A percentile compares a stretch with the other conserved stretches of the same genome.
These are phyloP conservation scores for Penicillium cataractarum DNA, from an alignment of 495 filamentous ascomycete species.

Conservation along the genomic window DNA sequence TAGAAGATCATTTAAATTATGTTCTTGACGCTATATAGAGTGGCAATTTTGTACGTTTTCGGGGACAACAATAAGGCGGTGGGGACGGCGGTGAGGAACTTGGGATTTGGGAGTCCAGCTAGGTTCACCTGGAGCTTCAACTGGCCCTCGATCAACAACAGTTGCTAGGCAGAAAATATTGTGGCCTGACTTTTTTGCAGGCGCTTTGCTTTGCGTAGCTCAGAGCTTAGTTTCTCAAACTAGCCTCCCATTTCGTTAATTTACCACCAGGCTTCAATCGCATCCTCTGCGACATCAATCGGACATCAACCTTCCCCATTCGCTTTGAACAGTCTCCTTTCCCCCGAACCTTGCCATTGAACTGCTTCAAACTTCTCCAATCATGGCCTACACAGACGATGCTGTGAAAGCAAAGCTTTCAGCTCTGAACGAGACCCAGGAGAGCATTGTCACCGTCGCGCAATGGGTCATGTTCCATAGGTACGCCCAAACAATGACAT, in stretches of 20 bases:
- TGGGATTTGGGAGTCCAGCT: constrained; percentile 24
- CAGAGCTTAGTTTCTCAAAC: neutral
- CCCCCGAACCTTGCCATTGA: too few relatives aligned
- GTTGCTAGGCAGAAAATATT: constrained; percentile 1
- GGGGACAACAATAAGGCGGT: neutral
- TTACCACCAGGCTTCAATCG: constrained; percentile 4
- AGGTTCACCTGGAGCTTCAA: constrained; percentile 18
- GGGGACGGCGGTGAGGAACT: constrained; percentile 36
- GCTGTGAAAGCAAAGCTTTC: constrained; percentile 92
- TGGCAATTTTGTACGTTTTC: too few relatives aligned
- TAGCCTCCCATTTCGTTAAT: neutral
- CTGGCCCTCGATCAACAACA: too few relatives aligned
- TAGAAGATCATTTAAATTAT: too few relatives aligned
- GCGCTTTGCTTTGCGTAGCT: neutral
- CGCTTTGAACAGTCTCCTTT: neutral
- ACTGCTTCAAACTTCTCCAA: constrained; percentile 2
- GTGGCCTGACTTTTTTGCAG: neutral
- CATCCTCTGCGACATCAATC: constrained; percentile 5
- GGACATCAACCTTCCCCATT: constrained; percentile 6
- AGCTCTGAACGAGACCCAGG: constrained; percentile 92
- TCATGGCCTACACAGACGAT: constrained; percentile 94
- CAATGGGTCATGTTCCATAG: constrained; percentile 99
- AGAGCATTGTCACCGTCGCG: constrained; percentile 90
- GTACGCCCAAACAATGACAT: constrained; percentile 51
- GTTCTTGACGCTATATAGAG: too few relatives aligned